Conservation (phyloP, 306 rosid species). For the Canavalia ensiformis region DNA sequence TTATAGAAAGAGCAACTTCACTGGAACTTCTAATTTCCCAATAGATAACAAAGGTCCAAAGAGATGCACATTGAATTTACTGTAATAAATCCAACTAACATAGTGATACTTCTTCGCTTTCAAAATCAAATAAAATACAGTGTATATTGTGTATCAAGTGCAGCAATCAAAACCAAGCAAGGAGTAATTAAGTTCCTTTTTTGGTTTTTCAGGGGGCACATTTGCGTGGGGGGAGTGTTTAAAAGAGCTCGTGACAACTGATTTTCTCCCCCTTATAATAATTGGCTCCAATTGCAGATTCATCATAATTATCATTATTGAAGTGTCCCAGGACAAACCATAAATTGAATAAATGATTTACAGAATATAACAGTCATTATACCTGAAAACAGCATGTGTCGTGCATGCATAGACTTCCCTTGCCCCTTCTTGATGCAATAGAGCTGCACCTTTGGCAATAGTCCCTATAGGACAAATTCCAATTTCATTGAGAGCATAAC, state of each 20-base stretch:
- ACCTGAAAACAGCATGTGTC: conserved; percentile 98
- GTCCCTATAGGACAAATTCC: conserved; percentile 67
- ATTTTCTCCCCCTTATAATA: background rate
- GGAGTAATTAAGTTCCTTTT: too few relatives aligned
- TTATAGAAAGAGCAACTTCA: too few relatives aligned
- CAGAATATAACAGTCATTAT: conserved; percentile 37
- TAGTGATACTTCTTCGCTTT: background rate
- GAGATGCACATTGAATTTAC: too few relatives aligned
- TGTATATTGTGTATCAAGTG: background rate
- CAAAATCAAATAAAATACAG: conserved; percentile 3
- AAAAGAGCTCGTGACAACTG: background rate
- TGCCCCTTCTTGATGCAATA: conserved; percentile 97
- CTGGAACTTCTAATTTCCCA: too few relatives aligned
- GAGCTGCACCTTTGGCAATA: conserved; percentile 86
- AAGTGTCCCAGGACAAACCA: conserved; percentile 18
- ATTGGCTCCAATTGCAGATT: background rate
- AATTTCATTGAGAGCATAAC: conserved; percentile 4
- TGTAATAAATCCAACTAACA: background rate
- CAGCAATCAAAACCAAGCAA: too few relatives aligned
- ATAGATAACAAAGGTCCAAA: too few relatives aligned
- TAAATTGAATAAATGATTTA: conserved; percentile 14
- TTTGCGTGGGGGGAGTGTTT: background rate
- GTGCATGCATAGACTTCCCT: conserved; percentile 97
- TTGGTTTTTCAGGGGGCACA: too few relatives aligned
- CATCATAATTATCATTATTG: conserved; percentile 20